phyloP scores from a whole-genome alignment of 768 basidiomycete species.

The Leccinum broughii region DNA sequence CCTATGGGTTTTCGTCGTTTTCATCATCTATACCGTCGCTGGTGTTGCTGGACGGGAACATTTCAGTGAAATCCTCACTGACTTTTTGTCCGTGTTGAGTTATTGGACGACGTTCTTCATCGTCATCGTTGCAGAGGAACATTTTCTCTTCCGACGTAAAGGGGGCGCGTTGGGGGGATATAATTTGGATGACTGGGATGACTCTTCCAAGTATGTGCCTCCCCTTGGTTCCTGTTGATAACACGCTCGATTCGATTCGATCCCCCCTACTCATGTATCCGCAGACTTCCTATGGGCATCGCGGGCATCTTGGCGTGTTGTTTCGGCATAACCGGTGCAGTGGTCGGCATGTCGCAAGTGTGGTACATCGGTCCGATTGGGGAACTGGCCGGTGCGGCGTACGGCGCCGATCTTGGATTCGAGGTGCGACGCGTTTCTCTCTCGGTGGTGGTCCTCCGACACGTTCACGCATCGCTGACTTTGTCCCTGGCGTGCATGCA shows the following conservation, averaged over 20 bases:
- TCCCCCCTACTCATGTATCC: background rate
- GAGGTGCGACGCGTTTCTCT: constrained; percentile 38
- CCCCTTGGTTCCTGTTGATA: background rate
- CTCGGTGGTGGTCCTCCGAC: background rate
- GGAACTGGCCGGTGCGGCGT: constrained; percentile 38
- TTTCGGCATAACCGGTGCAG: constrained; percentile 49
- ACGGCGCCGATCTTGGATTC: constrained; percentile 55
- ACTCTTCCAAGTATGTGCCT: constrained; percentile 34
- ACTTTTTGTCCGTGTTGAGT: constrained; percentile 43
- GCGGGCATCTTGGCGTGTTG: constrained; percentile 49
- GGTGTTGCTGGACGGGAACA: constrained; percentile 46
- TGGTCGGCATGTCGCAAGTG: constrained; percentile 52
- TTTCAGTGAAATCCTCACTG: constrained; percentile 42
- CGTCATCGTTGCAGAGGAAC: constrained; percentile 46
- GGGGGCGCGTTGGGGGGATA: constrained; percentile 49
- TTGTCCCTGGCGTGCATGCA: background rate
- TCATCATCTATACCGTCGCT: constrained; percentile 39
- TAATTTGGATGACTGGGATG: constrained; percentile 50
- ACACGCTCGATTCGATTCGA: background rate
- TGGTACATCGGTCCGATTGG: constrained; percentile 57
- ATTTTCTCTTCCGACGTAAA: constrained; percentile 45
- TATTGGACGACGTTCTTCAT: constrained; percentile 52
- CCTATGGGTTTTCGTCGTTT: constrained; percentile 45
- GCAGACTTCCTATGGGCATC: constrained; percentile 46
- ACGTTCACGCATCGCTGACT: background rate